Percentiles rank a stretch among this genome's conserved stretches.
phyloP scores from a whole-genome alignment of 768 basidiomycete species.

The Tylopilus subfusipes region DNA sequence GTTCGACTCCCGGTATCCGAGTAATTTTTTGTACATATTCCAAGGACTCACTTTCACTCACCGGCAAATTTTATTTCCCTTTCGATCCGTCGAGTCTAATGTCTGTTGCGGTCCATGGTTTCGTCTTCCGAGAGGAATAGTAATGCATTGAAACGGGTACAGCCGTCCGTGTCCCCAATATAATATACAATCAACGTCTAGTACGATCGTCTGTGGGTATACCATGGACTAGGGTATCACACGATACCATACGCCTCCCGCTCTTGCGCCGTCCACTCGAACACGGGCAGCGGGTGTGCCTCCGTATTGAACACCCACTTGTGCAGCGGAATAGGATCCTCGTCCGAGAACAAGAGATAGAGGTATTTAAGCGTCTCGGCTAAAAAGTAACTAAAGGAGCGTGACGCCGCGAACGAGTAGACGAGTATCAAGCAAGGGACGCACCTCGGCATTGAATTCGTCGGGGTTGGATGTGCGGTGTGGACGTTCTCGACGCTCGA shows the following conservation, averaged over 20 bases:
- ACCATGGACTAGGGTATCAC: background rate
- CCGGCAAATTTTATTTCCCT: background rate
- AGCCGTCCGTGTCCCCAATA: background rate
- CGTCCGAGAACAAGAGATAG: conserved; percentile 63
- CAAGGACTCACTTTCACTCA: no score
- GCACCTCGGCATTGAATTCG: conserved; percentile 71
- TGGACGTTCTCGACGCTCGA: conserved; percentile 51
- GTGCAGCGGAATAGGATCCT: conserved; percentile 52
- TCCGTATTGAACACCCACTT: conserved; percentile 64
- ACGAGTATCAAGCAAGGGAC: conserved; percentile 19
- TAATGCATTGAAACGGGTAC: background rate
- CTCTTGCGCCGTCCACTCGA: conserved; percentile 58
- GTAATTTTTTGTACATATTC: conserved; percentile 13
- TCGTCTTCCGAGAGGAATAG: no score
- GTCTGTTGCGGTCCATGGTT: no score
- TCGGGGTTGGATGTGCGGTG: conserved; percentile 30
- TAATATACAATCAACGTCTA: background rate
- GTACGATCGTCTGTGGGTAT: background rate
- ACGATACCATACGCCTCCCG: conserved; percentile 37
- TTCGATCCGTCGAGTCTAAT: background rate
- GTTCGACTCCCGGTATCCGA: conserved; percentile 37
- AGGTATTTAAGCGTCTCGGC: conserved; percentile 70
- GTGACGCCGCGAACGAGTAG: background rate
- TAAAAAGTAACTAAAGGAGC: conserved; percentile 42
- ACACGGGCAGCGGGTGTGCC: conserved; percentile 77